phyloP scores from a whole-genome alignment of 1,139 yeast species.

The Pichiaceae sp. region DNA sequence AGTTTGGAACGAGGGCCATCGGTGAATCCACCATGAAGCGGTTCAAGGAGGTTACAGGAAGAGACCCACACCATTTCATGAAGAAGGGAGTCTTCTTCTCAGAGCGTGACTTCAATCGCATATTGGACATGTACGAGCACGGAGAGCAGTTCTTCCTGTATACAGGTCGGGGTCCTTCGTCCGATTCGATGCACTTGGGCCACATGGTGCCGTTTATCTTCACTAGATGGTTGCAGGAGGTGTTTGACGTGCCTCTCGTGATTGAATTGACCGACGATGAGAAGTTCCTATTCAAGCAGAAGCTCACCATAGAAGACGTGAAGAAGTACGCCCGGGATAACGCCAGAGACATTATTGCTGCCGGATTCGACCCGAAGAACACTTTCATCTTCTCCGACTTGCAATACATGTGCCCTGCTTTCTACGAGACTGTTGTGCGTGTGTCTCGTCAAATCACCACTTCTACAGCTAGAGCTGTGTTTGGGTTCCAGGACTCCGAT shows the following conservation, averaged over 20 bases:
- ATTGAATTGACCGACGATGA: conserved; percentile 97
- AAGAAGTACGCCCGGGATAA: conserved; percentile 70
- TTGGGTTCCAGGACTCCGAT: conserved; percentile 92
- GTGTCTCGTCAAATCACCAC: conserved; percentile 95
- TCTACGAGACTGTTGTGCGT: conserved; percentile 89
- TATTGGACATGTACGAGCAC: conserved; percentile 83
- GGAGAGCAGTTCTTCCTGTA: conserved; percentile 93
- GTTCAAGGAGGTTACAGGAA: conserved; percentile 79
- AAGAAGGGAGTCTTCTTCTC: conserved; percentile 91
- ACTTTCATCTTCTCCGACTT: conserved; percentile 93
- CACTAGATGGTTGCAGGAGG: conserved; percentile 98
- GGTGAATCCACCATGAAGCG: conserved; percentile 64
- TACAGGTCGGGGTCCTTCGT: conserved; percentile 97
- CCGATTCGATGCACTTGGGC: conserved; percentile 93
- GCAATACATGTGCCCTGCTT: conserved; percentile 86
- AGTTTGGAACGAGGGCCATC: conserved; percentile 80
- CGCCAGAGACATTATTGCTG: conserved; percentile 89
- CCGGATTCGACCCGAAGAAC: conserved; percentile 90
- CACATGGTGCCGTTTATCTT: conserved; percentile 94
- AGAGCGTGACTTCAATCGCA: conserved; percentile 76
- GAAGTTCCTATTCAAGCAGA: conserved; percentile 88
- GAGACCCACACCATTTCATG: conserved; percentile 84
- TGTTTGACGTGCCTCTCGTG: conserved; percentile 93
- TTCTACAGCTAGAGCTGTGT: conserved; percentile 94
- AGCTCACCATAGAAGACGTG: conserved; percentile 83